These are phyloP conservation scores for Parachaetomium inaequale DNA, from an alignment of 495 filamentous ascomycete species.

Conservation along the genomic window DNA sequence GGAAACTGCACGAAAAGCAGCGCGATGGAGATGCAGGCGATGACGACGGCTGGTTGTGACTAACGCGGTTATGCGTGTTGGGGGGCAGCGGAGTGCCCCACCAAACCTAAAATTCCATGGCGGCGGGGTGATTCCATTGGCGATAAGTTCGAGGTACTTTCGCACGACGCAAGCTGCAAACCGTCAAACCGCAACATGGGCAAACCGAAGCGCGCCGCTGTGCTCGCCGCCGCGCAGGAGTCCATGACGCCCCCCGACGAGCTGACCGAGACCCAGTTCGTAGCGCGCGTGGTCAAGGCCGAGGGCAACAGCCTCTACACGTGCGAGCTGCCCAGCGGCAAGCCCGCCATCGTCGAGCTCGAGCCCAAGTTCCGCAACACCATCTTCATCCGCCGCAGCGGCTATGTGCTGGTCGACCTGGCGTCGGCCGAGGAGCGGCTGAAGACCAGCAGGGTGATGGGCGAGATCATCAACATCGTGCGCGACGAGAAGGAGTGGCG, in stretches of 20 bases:
- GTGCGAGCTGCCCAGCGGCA: slow-evolving; percentile 57
- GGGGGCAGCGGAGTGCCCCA: slow-evolving; percentile 1
- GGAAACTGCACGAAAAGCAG: too few species aligned
- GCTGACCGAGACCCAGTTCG: slow-evolving; percentile 59
- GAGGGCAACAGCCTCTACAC: slow-evolving; percentile 85
- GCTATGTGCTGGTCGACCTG: slow-evolving; percentile 80
- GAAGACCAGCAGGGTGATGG: slow-evolving; percentile 74
- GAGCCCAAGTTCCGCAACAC: slow-evolving; percentile 78
- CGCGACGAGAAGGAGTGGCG: slow-evolving; percentile 88
- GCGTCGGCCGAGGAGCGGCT: slow-evolving; percentile 56
- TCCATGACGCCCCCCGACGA: slow-evolving; percentile 68
- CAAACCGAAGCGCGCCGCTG: slow-evolving; percentile 67
- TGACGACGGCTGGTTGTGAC: too few species aligned
- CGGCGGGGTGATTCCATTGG: slow-evolving; percentile 13
- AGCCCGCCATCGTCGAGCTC: slow-evolving; percentile 69
- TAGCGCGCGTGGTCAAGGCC: slow-evolving; percentile 72
- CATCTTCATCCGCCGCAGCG: slow-evolving; percentile 84
- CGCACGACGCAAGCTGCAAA: not conserved
- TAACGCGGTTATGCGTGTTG: slow-evolving; percentile 1
- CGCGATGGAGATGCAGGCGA: too few species aligned
- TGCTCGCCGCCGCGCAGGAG: slow-evolving; percentile 69
- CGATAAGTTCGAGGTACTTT: not conserved
- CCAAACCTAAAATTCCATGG: slow-evolving; percentile 17
- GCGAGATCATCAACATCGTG: slow-evolving; percentile 91
- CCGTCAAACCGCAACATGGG: slow-evolving; percentile 56